These are phyloP conservation scores for Arabidopsis hybrid DNA, from an alignment of 441 rosid species.

Conservation along the genomic window DNA sequence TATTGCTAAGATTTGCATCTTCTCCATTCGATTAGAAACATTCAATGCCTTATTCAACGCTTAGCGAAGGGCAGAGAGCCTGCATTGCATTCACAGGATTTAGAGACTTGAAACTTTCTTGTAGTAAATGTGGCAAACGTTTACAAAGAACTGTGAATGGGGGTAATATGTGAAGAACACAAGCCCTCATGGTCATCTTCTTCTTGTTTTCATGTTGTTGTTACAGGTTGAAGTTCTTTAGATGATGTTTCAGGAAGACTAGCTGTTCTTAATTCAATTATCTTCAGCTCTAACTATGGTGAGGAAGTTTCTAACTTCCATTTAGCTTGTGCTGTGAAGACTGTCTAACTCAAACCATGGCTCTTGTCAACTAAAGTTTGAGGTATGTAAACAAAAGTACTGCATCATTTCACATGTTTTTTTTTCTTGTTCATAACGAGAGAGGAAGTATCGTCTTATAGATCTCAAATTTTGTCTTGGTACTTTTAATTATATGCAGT, in stretches of 20 bases:
- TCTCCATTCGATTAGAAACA: not conserved
- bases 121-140: not conserved
- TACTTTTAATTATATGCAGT: not conserved
- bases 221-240: not conserved
- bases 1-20: not conserved
- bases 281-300: not conserved
- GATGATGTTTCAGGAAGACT: not conserved
- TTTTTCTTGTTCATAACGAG: not conserved
- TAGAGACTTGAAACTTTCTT: conserved; percentile 9
- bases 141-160: not conserved
- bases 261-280: not conserved
- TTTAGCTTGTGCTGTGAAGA: not conserved
- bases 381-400: not conserved
- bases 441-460: not conserved
- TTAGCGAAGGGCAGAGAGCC: conserved; percentile 4
- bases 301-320: not conserved
- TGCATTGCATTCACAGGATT: conserved; percentile 12
- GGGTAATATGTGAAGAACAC: not conserved
- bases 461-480: not conserved
- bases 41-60: not conserved
- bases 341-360: not conserved
- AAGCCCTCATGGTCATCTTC: not conserved
- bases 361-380: not conserved
- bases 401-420: not conserved
- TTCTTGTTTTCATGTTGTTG: not conserved